These are phyloP conservation scores for Fusarium camptoceras DNA, from an alignment of 2,329 filamentous ascomycete species.

Conservation along the genomic window DNA sequence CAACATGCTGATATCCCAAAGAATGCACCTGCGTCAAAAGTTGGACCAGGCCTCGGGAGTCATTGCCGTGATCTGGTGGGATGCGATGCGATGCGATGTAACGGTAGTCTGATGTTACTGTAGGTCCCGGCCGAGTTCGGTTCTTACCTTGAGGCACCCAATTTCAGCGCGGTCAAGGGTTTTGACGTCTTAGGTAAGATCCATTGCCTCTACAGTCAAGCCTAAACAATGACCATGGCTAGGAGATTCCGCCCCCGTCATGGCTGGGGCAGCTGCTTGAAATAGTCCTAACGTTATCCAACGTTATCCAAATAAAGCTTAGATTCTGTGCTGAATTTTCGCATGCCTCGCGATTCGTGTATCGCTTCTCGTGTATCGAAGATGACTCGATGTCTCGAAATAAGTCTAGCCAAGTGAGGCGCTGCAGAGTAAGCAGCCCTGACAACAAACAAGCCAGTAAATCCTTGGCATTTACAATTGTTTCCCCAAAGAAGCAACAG, in stretches of 20 bases:
- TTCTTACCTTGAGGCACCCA: not conserved
- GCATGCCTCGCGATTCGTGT: conserved; percentile 9
- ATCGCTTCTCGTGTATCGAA: not conserved
- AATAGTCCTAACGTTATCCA: not conserved
- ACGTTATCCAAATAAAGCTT: not conserved
- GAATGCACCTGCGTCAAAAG: not conserved
- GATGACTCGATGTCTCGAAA: not conserved
- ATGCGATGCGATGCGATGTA: not conserved
- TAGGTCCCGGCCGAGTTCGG: not conserved
- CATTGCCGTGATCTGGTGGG: not conserved
- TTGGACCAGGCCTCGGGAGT: not conserved
- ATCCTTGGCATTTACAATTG: conserved; percentile 4
- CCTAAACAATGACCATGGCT: not conserved
- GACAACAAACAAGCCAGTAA: not conserved
- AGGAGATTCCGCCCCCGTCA: not conserved
- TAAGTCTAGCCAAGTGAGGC: not conserved
- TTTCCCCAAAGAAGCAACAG: not conserved
- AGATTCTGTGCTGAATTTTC: not conserved
- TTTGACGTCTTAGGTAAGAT: not conserved
- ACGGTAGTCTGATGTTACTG: not conserved
- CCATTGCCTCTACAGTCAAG: not conserved
- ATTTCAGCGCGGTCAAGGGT: not conserved
- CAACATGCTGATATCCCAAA: not conserved
- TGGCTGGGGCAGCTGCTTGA: not conserved
- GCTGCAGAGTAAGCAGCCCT: not conserved